Evolutionary conservation across 371 early-diverging fungal genomes (phyloP), one percentile per base, ranked within the genome.

Genomic region (Rhizomucor miehei): DNA sequence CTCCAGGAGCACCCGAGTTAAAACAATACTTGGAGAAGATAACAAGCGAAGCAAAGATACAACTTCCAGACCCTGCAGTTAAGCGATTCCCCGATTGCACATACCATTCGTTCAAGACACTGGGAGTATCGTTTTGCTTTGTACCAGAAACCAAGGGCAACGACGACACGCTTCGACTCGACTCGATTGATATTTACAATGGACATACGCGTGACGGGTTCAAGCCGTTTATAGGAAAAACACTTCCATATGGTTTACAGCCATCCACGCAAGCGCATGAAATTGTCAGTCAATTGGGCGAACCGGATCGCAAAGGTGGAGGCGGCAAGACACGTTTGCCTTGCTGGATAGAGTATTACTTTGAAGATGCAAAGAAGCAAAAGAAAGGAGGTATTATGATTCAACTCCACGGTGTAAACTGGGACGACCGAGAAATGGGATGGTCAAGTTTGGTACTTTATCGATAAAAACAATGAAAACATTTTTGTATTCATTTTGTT

Each of bases 361-460:
- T 76, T 40, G 50, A 63, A 12, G 45, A 63, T 13, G 5, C 8
- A 29, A 59, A 63, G 23, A 48, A 50, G 14, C 38, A 56, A 21
- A 47, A 49, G 12, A 46, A 56, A 36, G 66, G 66, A 5, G 70
- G 73, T 3, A 57, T 76, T 2, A 24, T 72, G 51, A 70, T 78
- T 37, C 71, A 74, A 48, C 46, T 77, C 6, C 71, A 77, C 55
- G 77, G 77, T 6, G 56, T 73, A 17, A 71, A 77, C 54, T 77
- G 77, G 77, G 77, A 77, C 35, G 77, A 77, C 54, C 67, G 77
- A 29, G 69, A 71, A 39, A 73, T 77, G 77, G 73, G 77, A 1
- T 77, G 73, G 77, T 65, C 70, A 20, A 55, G 55, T 41, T 14
- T 55, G 24, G 44, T 39, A 8, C 17, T 55, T 12, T 55, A 39